These are phyloP conservation scores for Penstemon eatonii DNA, from an alignment of 257 asterid species.

Conservation along the genomic window DNA sequence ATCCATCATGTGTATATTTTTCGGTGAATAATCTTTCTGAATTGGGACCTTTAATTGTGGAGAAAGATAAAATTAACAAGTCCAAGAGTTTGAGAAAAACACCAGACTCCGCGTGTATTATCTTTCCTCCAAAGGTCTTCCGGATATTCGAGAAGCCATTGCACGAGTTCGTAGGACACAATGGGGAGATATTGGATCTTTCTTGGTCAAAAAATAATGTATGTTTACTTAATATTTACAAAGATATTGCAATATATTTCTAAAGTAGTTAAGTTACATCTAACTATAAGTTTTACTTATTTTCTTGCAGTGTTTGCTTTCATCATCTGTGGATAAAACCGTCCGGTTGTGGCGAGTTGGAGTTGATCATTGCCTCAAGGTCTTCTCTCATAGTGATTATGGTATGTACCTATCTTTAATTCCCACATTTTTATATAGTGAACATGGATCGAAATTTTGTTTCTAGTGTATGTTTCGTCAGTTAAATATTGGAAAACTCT, in stretches of 20 bases:
- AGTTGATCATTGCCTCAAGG: constrained; percentile 64
- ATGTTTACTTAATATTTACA: constrained; percentile 32
- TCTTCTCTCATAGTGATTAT: constrained; percentile 75
- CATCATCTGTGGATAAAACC: constrained; percentile 86
- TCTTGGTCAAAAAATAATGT: constrained; percentile 86
- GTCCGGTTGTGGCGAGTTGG: constrained; percentile 95
- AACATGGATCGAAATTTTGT: not conserved
- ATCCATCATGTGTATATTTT: constrained; percentile 84
- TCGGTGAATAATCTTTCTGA: constrained; percentile 70
- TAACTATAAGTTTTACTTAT: constrained; percentile 3
- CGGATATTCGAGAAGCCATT: constrained; percentile 73
- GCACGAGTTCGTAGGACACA: constrained; percentile 75
- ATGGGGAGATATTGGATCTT: constrained; percentile 71
- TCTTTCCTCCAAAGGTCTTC: constrained; percentile 76
- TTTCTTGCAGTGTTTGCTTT: constrained; percentile 66
- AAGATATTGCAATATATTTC: constrained; percentile 1
- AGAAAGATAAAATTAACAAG: constrained; percentile 51
- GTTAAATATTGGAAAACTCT: too few relatives aligned
- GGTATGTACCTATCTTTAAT: constrained; percentile 44
- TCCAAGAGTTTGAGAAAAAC: constrained; percentile 46
- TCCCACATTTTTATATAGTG: not conserved
- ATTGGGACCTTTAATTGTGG: constrained; percentile 52
- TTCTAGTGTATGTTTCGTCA: too few relatives aligned
- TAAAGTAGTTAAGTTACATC: constrained; percentile 6
- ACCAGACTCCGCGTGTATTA: constrained; percentile 74